These are phyloP conservation scores for Neoscytalidium dimidiatum DNA, from an alignment of 2,329 filamentous ascomycete species.

Conservation along the genomic window DNA sequence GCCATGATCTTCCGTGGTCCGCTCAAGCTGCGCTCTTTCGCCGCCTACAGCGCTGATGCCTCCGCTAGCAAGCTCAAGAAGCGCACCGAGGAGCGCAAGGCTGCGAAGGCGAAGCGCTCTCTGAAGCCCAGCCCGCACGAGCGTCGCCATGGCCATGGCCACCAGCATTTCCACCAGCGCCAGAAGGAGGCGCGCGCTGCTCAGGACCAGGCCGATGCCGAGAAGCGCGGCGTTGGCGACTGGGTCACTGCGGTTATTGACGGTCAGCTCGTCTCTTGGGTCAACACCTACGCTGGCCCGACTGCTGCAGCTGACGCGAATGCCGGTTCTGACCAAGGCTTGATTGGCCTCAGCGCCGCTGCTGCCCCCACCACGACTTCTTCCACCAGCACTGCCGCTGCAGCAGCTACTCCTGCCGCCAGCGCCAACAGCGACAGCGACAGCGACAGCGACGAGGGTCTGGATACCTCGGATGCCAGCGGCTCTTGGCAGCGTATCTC, in stretches of 20 bases:
- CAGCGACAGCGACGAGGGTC: constrained; percentile 22
- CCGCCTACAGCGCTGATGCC: constrained; percentile 63
- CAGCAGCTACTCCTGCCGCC: constrained; percentile 19
- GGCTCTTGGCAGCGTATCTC: constrained; percentile 34
- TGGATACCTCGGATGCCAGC: neutral
- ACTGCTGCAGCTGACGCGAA: constrained; percentile 23
- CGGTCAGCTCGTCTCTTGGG: constrained; percentile 60
- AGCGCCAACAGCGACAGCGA: constrained; percentile 28
- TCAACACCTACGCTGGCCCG: constrained; percentile 54
- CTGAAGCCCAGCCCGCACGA: constrained; percentile 24
- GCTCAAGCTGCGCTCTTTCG: constrained; percentile 65
- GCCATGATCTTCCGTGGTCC: constrained; percentile 75
- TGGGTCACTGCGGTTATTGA: constrained; percentile 60
- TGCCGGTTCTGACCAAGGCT: neutral
- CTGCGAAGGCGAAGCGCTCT: constrained; percentile 24
- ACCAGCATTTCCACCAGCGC: constrained; percentile 53
- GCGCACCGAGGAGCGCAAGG: constrained; percentile 34
- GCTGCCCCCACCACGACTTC: neutral
- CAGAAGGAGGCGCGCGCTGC: constrained; percentile 36
- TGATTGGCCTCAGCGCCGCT: constrained; percentile 21
- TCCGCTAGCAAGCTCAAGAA: constrained; percentile 19
- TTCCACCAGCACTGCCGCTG: neutral
- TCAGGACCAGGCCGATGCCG: constrained; percentile 26
- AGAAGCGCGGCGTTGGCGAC: constrained; percentile 54
- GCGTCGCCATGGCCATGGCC: constrained; percentile 46